Evolutionary conservation across 2,329 filamentous ascomycete genomes (phyloP).

Genomic region (Coleophoma crateriformis): DNA sequence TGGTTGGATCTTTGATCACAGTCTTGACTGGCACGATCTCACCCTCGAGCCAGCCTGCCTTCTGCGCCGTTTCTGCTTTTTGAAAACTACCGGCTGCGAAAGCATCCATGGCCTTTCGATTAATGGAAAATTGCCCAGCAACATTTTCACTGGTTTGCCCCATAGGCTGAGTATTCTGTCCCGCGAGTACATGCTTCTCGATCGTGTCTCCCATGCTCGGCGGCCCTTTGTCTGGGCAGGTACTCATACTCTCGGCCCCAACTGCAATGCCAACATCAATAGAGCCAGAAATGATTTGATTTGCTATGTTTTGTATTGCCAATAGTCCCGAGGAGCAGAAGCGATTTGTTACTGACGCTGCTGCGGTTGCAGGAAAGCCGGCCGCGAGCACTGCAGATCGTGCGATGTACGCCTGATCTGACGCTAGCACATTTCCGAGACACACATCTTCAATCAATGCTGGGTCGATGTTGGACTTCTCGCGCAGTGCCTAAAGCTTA

Average conservation of each 20-base stretch:
- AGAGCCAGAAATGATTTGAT: conserved; percentile 84
- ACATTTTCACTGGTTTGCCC: conserved; percentile 88
- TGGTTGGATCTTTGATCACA: conserved; percentile 83
- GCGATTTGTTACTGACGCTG: conserved; percentile 80
- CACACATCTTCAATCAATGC: conserved; percentile 82
- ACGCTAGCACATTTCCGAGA: conserved; percentile 85
- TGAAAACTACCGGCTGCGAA: conserved; percentile 87
- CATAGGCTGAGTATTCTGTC: conserved; percentile 97
- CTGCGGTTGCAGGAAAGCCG: conserved; percentile 77
- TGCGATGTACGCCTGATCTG: conserved; percentile 89
- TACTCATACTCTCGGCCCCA: conserved; percentile 92
- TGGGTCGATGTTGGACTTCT: conserved; percentile 49
- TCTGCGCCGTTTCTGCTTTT: conserved; percentile 79
- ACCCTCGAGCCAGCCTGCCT: conserved; percentile 78
- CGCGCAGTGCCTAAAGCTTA: conserved; percentile 7
- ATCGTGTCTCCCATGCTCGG: conserved; percentile 82
- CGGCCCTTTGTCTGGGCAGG: conserved; percentile 75
- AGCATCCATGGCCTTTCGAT: conserved; percentile 69
- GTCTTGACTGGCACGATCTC: conserved; percentile 84
- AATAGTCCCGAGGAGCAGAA: conserved; percentile 93
- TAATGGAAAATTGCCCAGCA: conserved; percentile 75
- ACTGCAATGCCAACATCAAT: conserved; percentile 91
- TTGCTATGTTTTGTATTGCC: conserved; percentile 86
- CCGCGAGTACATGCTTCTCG: conserved; percentile 69
- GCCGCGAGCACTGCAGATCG: conserved; percentile 83